Base-by-base conservation (phyloP, 2,329 filamentous ascomycete genomes). In the Lasiodiplodia citricola region DNA sequence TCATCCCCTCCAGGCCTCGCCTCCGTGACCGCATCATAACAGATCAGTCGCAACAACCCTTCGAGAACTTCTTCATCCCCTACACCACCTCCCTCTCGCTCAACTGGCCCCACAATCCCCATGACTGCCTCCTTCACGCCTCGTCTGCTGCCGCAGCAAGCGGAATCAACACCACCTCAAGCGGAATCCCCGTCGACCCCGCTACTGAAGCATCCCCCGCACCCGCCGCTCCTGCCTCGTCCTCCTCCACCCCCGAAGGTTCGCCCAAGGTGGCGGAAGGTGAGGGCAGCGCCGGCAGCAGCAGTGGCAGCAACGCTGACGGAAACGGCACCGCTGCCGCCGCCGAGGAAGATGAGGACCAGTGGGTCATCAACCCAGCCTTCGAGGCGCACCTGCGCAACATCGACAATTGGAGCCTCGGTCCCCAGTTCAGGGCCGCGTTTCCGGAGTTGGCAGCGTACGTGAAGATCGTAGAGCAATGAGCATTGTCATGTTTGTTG, bases 41-140 rank as follows among this genome's bases (percentile, higher is more conserved):
- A 73, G n/a, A 79, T 77, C 7, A 74, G 68, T 23, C 67, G 7
- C 66, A 60, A 47, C 90, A 90, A 68, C 83, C 87, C 0, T 95
- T 96, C 74, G 91, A 94, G 68, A 87, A 91, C 73, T 96, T 94
- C 83, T 96, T 95, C 77, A 87, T 95, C 21, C 91, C 92, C 0
- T 97, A 90, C 78, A 96, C 92, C 1, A 88, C 86, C 1, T 94
- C 90, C 0, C 75, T 97, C 28, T 89, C 86, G 31, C 79, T 97
- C 18, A 96, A 94, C 73, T 97, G 94, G 94, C 91, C 91, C 0
- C 95, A 96, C 75, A 90, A 92, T 68, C 86, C 89, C 0, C 88
- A 87, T 0, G 90, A 94, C 73, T 88, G 90, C 44, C 82, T 97
- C 31, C 81, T 86, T 31, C 83, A 86, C 0, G 85, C 77, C n/a